phyloP scores from a whole-genome alignment of 441 rosid species.

The Adansonia rubrostipa region DNA sequence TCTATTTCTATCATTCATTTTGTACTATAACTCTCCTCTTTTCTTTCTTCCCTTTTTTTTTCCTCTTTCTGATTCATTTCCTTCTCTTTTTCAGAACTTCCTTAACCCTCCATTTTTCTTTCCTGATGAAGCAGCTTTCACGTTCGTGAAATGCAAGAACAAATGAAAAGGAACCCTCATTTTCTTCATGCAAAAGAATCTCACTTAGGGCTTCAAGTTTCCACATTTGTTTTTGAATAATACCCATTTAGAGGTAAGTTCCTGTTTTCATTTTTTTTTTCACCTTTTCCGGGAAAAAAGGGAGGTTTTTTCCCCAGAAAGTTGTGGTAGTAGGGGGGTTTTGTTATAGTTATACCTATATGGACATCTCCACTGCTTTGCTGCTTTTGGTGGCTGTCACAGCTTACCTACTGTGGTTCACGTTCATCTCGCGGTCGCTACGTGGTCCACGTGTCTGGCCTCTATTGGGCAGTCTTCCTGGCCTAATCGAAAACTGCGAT shows the following conservation, averaged over 20 bases:
- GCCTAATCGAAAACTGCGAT: conserved; percentile 79
- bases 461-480: conserved; percentile 90
- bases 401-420: conserved; percentile 80
- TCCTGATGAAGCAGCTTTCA: conserved; percentile 12
- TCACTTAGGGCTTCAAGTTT: not conserved
- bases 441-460: conserved; percentile 96
- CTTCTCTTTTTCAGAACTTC: not conserved
- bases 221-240: not conserved
- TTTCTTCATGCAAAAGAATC: not conserved
- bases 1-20: conserved; percentile 36
- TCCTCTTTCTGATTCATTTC: not conserved
- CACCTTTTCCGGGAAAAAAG: not conserved
- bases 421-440: conserved; percentile 78
- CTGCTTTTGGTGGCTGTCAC: conserved; percentile 65
- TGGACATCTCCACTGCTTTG: conserved; percentile 72
- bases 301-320: not conserved
- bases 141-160: not conserved
- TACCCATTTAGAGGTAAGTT: conserved; percentile 3
- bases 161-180: not conserved
- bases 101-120: conserved; percentile 21
- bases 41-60: not conserved
- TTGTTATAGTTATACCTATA: too few relatives aligned
- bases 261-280: not conserved
- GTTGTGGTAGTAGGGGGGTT: not conserved
- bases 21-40: conserved; percentile 29